Percentiles rank a stretch among this genome's conserved stretches.
phyloP scores from a whole-genome alignment of 805 yeast species.

The Starmerella gropengiesseri region DNA sequence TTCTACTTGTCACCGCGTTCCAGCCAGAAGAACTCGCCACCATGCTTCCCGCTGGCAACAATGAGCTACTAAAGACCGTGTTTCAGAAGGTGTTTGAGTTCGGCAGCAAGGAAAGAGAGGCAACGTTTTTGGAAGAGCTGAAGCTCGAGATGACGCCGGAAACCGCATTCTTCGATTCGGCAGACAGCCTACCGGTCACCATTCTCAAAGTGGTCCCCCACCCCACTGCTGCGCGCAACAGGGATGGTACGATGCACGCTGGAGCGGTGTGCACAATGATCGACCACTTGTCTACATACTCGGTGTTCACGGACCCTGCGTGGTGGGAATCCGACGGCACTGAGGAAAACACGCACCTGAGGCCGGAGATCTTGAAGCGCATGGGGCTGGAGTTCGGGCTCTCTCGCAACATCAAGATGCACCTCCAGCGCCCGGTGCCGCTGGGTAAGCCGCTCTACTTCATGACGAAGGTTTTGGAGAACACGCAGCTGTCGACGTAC shows the following conservation, averaged over 20 bases:
- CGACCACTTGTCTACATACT: conserved; percentile 16
- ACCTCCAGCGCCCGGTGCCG: conserved; percentile 13
- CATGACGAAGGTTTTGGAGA: conserved; percentile 17
- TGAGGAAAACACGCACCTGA: conserved; percentile 1
- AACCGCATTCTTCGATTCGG: conserved; percentile 13
- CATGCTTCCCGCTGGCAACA: too few species aligned
- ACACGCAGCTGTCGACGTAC: conserved; percentile 12
- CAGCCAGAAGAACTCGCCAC: too few species aligned
- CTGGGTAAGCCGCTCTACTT: conserved; percentile 13
- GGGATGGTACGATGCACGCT: conserved; percentile 10
- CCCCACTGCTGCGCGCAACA: conserved; percentile 1
- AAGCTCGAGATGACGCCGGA: conserved; percentile 1
- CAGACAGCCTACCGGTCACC: conserved; percentile 16
- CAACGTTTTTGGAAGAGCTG: conserved; percentile 12
- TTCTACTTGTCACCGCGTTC: too few species aligned
- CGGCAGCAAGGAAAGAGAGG: background rate
- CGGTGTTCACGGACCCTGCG: conserved; percentile 10
- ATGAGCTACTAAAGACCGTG: background rate
- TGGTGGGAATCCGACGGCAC: conserved; percentile 12
- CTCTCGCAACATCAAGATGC: conserved; percentile 19
- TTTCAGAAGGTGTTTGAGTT: background rate
- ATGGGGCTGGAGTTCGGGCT: conserved; percentile 14
- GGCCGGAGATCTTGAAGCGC: background rate
- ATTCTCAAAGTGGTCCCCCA: conserved; percentile 7
- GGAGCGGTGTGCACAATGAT: conserved; percentile 17